Evolutionary conservation across 2,329 filamentous ascomycete genomes (phyloP).

Genomic region (Amesomyces nigricolor): DNA sequence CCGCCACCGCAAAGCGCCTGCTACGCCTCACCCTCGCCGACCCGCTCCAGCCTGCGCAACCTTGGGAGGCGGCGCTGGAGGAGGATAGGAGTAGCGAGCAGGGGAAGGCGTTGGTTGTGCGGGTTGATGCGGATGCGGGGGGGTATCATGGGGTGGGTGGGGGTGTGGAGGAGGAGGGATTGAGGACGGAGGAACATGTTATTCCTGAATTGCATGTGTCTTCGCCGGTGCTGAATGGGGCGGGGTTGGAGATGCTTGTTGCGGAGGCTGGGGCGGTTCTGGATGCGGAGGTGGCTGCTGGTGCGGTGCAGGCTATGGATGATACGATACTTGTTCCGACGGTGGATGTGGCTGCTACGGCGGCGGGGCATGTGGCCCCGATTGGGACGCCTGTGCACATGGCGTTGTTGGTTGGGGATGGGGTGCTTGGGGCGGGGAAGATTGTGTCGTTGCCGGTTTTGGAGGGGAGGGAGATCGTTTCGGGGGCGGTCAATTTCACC

Average conservation of each 20-base stretch:
- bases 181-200: constrained; percentile 28
- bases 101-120: constrained; percentile 56
- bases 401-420: constrained; percentile 67
- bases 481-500: constrained; percentile 50
- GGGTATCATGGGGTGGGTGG: background rate
- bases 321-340: constrained; percentile 70
- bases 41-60: constrained; percentile 55
- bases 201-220: constrained; percentile 58
- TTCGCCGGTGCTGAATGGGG: constrained; percentile 54
- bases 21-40: constrained; percentile 66
- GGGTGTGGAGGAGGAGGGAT: constrained; percentile 10
- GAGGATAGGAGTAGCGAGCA: constrained; percentile 35
- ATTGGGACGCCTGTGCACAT: constrained; percentile 81
- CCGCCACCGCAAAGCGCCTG: constrained; percentile 54
- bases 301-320: constrained; percentile 30
- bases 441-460: constrained; percentile 40
- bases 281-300: constrained; percentile 22
- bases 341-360: constrained; percentile 62
- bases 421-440: constrained; percentile 60
- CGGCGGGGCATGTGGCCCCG: constrained; percentile 57
- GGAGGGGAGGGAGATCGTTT: constrained; percentile 39
- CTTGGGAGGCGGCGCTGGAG: constrained; percentile 62
- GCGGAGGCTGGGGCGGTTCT: constrained; percentile 47
- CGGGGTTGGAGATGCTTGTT: constrained; percentile 60
- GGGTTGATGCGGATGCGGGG: constrained; percentile 37